Percentiles rank a stretch among this genome's conserved stretches.
Evolutionary conservation across 1,284 basidiomycete genomes (phyloP).

Genomic region (Cutaneotrichosporon cutaneum): DNA sequence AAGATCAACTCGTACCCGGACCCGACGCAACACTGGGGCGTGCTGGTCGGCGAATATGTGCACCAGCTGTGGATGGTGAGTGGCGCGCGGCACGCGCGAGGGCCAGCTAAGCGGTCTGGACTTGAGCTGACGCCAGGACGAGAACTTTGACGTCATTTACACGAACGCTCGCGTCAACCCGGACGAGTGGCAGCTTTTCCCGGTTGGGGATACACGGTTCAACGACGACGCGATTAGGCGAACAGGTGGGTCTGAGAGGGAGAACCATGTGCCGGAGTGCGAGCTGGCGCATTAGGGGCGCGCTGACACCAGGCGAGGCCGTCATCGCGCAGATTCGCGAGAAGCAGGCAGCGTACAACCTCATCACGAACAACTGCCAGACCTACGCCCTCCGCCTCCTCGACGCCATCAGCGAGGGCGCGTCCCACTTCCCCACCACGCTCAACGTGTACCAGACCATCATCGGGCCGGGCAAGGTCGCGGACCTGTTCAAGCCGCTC

Average conservation of each 20-base stretch:
- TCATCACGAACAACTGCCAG: slow-evolving; percentile 28
- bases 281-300: too few species aligned
- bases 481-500: slow-evolving; percentile 18
- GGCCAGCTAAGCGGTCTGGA: background rate
- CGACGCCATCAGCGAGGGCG: slow-evolving; percentile 22
- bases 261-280: too few species aligned
- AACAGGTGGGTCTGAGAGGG: slow-evolving; percentile 11
- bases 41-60: slow-evolving; percentile 22
- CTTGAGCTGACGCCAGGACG: slow-evolving; percentile 20
- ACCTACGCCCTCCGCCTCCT: slow-evolving; percentile 23
- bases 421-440: slow-evolving; percentile 20
- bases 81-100: too few species aligned
- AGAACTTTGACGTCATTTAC: slow-evolving; percentile 27
- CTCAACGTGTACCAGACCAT: slow-evolving; percentile 16
- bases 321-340: slow-evolving; percentile 17
- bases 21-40: slow-evolving; percentile 27
- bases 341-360: slow-evolving; percentile 18
- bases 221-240: slow-evolving; percentile 25
- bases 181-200: slow-evolving; percentile 21
- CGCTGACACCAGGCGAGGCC: slow-evolving; percentile 16
- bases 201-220: slow-evolving; percentile 21
- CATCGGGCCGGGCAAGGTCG: slow-evolving; percentile 15
- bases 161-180: slow-evolving; percentile 15
- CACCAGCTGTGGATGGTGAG: slow-evolving; percentile 30
- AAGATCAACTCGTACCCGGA: slow-evolving; percentile 26